Base-by-base conservation (phyloP, 129 eudicot species). In the Ambrosia trifida region DNA sequence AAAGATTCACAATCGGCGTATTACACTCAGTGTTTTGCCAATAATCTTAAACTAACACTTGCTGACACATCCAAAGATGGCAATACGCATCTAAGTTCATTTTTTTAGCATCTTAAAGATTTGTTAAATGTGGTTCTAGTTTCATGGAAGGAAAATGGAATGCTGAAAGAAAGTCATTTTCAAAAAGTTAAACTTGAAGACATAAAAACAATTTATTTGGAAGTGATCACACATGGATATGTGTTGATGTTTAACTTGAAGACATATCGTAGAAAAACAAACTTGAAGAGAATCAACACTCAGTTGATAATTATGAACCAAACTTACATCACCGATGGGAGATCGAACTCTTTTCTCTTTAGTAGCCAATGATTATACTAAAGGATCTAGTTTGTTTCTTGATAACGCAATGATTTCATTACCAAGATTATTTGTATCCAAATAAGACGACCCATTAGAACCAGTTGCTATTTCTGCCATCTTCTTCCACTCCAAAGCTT, bases 1-100 rank as follows among this genome's bases (percentile, higher is more conserved):
- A 28, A 58, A 57, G 72, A 68, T 14, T 46, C 44, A 12, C 36
- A 58, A 38, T 58, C 58, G 11, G 66, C 66, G 7, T 46, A 49
- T 68, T 41, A 72, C 32, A 1, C 44, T 31, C 76, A 72, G 31
- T 58, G 68, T 72, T 72, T 72, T 45, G 44, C 32, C 44, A 70
- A 52, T 33, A 62, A 64, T 12, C 41, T 63, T 17, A 16, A 73
- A 64, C 36, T 2, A 13, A 64, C 63, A 3, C n/a, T 62, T 12
- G 64, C 35, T 59, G 69, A 13, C n/a, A 54, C 50, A 46, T 47
- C 52, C n/a, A 28, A 33, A 64, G 2, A 52, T 18, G 35, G 28
- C 12, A 30, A 33, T 19, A 28, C 5, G 38, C 4, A 3, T 35
- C 6, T 35, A 35, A 5, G 38, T 35, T 50, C 11, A 28, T 51